Evolutionary conservation across 768 basidiomycete species (phyloP), one percentile per base, ranked within the genome.

Genomic region (Suillus subaureus): DNA sequence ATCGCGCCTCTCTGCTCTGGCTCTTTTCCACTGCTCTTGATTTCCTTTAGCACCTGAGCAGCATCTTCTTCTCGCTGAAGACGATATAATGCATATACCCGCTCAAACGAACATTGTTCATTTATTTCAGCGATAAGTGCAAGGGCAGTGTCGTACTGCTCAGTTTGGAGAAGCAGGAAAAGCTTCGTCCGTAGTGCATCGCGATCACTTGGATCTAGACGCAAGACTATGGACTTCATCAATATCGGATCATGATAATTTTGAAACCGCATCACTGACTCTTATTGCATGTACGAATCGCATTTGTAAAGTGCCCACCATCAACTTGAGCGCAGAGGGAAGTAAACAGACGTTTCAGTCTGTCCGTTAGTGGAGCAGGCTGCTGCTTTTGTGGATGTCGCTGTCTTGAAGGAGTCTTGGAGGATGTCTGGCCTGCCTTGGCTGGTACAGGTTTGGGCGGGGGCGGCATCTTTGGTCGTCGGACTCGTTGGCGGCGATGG

Each of bases 281-380:
- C 82, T 94, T 95, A 78, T 94, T 90, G 81, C 93, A 96, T 68
- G 95, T 96, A 84, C 90, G 93, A 73, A 95, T 84, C 33, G 94
- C 94, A 71, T 94, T 94, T 52, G 79, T 77, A 73, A 94, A 89
- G 78, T 96, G 89, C 2, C 91, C 92, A n/a, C 91, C 93, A 67
- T 96, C 93, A 70, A 96, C 89, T 75, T 97, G 96, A 12, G 92
- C 91, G 73, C 87, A 90, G 4, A 97, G 79, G 45, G 92, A 91
- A 58, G 85, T 87, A 78, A 92, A 95, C 61, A 92, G 80, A 21
- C 87, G 84, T 71, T 85, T 88, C 61, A 84, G 61, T 68, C 70
- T 74, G 68, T 69, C 74, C 18, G 71, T 72, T 61, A 70, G 39
- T 2, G 65, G 35, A 57, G 70, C 68, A 60, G 70, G 64, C 66